Conservation (phyloP, 345 rosid genomes). For the Rubroshorea leprosula region DNA sequence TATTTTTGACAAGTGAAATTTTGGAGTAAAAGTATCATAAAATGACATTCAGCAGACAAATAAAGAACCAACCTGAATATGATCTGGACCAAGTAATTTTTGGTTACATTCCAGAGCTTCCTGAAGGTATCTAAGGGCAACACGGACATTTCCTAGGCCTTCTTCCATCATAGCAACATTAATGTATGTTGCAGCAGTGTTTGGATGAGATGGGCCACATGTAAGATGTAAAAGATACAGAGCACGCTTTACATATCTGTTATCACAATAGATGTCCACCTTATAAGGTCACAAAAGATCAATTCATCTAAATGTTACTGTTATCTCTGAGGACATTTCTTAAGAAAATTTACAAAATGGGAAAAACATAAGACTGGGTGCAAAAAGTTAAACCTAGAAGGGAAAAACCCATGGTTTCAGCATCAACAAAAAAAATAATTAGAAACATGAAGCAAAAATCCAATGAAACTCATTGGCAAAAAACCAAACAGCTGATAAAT, state of each 20-base stretch:
- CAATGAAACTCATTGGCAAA: background rate
- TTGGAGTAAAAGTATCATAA: background rate
- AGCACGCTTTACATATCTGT: constrained; percentile 97
- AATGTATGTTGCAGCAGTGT: constrained; percentile 98
- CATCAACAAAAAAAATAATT: background rate
- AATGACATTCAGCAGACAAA: constrained; percentile 7
- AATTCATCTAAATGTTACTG: background rate
- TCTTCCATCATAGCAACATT: constrained; percentile 99
- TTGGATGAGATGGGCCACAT: constrained; percentile 97
- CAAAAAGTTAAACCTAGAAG: background rate
- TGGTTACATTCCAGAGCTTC: constrained; percentile 96
- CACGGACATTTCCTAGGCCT: constrained; percentile 98
- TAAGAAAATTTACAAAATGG: constrained; percentile 8
- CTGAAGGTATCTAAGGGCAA: constrained; percentile 96
- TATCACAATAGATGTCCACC: constrained; percentile 14
- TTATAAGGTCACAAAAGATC: constrained; percentile 12
- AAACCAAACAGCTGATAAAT: too few relatives aligned
- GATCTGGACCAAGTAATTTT: constrained; percentile 93
- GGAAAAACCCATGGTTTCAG: background rate
- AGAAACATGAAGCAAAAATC: constrained; percentile 2
- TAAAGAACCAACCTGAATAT: constrained; percentile 78
- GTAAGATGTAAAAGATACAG: constrained; percentile 94
- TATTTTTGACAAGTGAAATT: background rate
- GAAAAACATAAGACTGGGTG: constrained; percentile 1
- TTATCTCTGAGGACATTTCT: constrained; percentile 15